These are phyloP conservation scores for Aspergillus brasiliensis DNA, from an alignment of 2,329 filamentous ascomycete genomes.

Conservation along the genomic window DNA sequence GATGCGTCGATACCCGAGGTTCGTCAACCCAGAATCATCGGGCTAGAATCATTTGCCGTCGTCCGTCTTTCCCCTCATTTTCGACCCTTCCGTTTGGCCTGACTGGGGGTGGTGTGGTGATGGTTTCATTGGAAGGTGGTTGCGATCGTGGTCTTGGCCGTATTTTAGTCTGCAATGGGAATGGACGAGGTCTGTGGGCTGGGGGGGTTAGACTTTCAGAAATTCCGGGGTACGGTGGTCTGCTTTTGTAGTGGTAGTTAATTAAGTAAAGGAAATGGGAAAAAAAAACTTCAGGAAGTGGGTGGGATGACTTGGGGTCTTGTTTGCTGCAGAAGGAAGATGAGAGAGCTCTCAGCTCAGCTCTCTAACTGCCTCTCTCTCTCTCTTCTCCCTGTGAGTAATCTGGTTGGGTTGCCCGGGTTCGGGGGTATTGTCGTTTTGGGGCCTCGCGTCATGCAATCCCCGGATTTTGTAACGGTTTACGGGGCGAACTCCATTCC, in stretches of 20 bases:
- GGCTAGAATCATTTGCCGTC: slow-evolving; percentile 13
- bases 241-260: neutral
- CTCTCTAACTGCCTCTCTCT: too few species aligned
- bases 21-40: slow-evolving; percentile 14
- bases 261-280: neutral
- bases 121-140: too few species aligned
- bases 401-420: neutral
- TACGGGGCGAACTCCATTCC: slow-evolving; percentile 2
- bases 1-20: slow-evolving; percentile 21
- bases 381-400: neutral
- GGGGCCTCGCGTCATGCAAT: slow-evolving; percentile 10
- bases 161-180: neutral
- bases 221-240: slow-evolving; percentile 6
- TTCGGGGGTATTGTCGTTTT: slow-evolving; percentile 7
- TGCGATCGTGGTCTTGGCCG: too few species aligned
- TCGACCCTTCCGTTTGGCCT: neutral
- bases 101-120: neutral
- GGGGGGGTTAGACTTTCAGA: slow-evolving; percentile 2
- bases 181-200: neutral
- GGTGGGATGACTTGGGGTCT: neutral
- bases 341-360: neutral
- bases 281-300: neutral
- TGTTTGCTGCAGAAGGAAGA: neutral
- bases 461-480: slow-evolving; percentile 11
- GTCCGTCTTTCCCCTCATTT: slow-evolving; percentile 15